Evolutionary conservation across 2,329 filamentous ascomycete genomes (phyloP).

Genomic region (Sporothrix euskadiensis): DNA sequence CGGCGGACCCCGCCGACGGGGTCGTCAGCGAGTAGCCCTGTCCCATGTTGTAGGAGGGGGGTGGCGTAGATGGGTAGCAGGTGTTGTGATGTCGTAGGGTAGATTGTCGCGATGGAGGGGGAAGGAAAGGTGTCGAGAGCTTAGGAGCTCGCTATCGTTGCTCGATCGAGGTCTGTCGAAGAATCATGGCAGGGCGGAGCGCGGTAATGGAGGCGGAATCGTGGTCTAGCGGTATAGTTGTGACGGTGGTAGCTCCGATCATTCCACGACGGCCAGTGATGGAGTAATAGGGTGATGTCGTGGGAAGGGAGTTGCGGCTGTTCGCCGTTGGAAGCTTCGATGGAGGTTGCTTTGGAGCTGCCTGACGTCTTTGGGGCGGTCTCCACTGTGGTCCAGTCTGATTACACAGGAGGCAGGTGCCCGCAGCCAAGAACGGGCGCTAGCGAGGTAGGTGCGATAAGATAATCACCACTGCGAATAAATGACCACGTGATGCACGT

Average conservation of each 20-base stretch:
- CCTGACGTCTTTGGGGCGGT: constrained; percentile 1
- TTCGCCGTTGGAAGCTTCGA: not conserved
- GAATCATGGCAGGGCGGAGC: constrained; percentile 4
- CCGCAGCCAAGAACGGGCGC: not conserved
- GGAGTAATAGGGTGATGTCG: not conserved
- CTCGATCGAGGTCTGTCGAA: constrained; percentile 5
- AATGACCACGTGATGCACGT: not conserved
- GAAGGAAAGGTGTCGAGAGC: not conserved
- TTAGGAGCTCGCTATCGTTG: constrained; percentile 17
- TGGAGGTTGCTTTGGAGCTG: not conserved
- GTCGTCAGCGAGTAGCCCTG: constrained; percentile 95
- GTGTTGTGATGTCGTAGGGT: not conserved
- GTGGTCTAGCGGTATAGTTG: not conserved
- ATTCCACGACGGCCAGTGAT: not conserved
- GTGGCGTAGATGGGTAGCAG: not conserved
- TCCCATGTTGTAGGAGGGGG: constrained; percentile 66
- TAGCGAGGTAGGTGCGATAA: not conserved
- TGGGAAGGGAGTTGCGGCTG: not conserved
- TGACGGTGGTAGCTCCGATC: not conserved
- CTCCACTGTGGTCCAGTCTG: constrained; percentile 4
- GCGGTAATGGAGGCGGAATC: not conserved
- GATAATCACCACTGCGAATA: not conserved
- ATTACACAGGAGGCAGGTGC: constrained; percentile 11
- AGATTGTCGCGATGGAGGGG: not conserved
- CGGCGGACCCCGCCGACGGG: constrained; percentile 85